These are phyloP conservation scores for Ascochyta fabae DNA, from an alignment of 2,329 filamentous ascomycete genomes.

Conservation along the genomic window DNA sequence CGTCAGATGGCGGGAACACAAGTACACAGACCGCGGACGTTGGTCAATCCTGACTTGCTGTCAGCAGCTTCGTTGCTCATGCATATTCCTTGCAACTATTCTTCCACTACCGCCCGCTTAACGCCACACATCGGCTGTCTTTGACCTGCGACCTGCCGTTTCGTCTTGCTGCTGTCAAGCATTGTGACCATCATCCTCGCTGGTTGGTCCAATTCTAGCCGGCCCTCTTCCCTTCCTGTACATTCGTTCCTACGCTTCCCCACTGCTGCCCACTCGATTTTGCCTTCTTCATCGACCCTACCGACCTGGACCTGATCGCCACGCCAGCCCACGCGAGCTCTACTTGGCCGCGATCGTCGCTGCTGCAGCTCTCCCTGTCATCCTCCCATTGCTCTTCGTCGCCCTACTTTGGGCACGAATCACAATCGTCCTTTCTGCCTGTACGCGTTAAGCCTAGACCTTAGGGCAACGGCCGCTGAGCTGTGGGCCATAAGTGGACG, in stretches of 20 bases:
- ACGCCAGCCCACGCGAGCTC: conserved; percentile 44
- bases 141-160: conserved; percentile 44
- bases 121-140: conserved; percentile 48
- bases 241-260: conserved; percentile 45
- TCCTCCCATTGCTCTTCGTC: conserved; percentile 36
- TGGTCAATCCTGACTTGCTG: conserved; percentile 38
- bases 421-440: conserved; percentile 41
- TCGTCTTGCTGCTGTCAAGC: conserved; percentile 34
- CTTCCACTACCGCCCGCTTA: conserved; percentile 39
- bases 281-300: conserved; percentile 33
- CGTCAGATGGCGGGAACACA: conserved; percentile 45
- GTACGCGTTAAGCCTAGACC: conserved; percentile 43
- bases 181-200: conserved; percentile 40
- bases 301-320: conserved; percentile 43
- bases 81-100: conserved; percentile 44
- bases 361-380: conserved; percentile 40
- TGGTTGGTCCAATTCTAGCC: conserved; percentile 44
- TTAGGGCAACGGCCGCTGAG: conserved; percentile 42
- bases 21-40: conserved; percentile 35
- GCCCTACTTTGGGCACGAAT: conserved; percentile 47
- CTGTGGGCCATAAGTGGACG: conserved; percentile 45
- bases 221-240: conserved; percentile 47
- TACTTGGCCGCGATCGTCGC: conserved; percentile 46
- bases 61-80: conserved; percentile 39
- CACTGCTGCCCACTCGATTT: conserved; percentile 39